Base-by-base conservation (phyloP, 129 eudicot genomes). In the Sambucus nigra region DNA sequence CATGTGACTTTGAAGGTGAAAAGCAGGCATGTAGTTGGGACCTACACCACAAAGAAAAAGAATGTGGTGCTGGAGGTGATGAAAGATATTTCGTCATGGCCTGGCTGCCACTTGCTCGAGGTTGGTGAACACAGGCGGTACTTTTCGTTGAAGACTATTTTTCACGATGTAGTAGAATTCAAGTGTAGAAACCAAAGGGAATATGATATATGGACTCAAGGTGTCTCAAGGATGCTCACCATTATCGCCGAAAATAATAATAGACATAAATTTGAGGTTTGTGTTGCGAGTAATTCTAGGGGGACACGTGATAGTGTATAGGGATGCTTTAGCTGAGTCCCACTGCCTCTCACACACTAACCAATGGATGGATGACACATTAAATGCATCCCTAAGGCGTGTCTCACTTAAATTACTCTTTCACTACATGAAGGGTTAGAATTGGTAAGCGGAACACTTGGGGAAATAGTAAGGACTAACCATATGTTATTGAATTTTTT, bases 81-180 rank as follows among this genome's bases (percentile, higher is more conserved):
- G 46, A 86, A 79, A 70, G 87, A 91, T 53, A 77, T 82, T 73
- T 80, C 94, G 35, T 80, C 99, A 1, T 91, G 99, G 95, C 84
- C 95, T 0, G 99, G 98, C 23, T 95, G 98, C 41, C 94, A 85
- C 76, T 63, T 91, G 66, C 86, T 91, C 28, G 94, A 85, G 64
- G 94, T 83, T 14, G 87, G 91, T 3, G 87, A 80, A 25, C 32
- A 75, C 63, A 68, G 82, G 55, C 61, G 84, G 47, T 91, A 86
- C 79, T 91, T 91, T 60, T 94, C 84, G 11, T 57, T 91, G 60
- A 91, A 91, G 68, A 91, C 95, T 2, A 74, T 85, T 53, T 19
- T 66, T 0, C 84, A 94, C 0, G 99, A 95, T n/a, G 74, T 91
- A 5, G 89, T 91, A 1, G 99, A 91, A 42, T 91, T 91, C 23